phyloP scores from a whole-genome alignment of 176 grass and related monocot species.

The Alloteropsis semialata region DNA sequence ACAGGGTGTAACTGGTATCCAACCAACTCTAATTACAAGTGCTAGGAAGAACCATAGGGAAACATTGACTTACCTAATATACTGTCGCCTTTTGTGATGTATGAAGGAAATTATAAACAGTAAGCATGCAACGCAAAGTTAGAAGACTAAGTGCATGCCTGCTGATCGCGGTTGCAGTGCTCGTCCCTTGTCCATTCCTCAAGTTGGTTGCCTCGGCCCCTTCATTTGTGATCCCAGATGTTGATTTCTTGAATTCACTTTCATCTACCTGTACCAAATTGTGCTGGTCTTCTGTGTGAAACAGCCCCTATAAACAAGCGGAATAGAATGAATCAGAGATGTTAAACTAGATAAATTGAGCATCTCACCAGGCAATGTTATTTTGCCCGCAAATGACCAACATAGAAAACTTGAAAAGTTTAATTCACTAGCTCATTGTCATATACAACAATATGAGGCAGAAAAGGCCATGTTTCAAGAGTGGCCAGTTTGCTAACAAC shows the following conservation, averaged over 20 bases:
- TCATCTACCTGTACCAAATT: neutral
- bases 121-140: slow-evolving; percentile 50
- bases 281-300: slow-evolving; percentile 25
- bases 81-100: neutral
- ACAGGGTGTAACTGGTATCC: neutral
- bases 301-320: slow-evolving; percentile 9
- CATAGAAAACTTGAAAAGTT: neutral
- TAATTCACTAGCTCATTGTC: neutral
- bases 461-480: neutral
- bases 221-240: slow-evolving; percentile 14
- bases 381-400: neutral
- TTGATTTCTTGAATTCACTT: slow-evolving; percentile 26
- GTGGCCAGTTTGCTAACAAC: neutral
- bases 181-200: slow-evolving; percentile 23
- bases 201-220: neutral
- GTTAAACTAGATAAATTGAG: neutral
- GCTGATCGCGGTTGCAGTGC: slow-evolving; percentile 11
- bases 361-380: neutral
- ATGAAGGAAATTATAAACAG: slow-evolving; percentile 50
- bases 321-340: slow-evolving; percentile 1
- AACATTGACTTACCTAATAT: slow-evolving; percentile 29
- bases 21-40: neutral
- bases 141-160: slow-evolving; percentile 58
- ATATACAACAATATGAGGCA: neutral
- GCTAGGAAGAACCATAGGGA: neutral